These are phyloP conservation scores for Adansonia madagascariensis DNA, from an alignment of 441 rosid species.

Conservation along the genomic window DNA sequence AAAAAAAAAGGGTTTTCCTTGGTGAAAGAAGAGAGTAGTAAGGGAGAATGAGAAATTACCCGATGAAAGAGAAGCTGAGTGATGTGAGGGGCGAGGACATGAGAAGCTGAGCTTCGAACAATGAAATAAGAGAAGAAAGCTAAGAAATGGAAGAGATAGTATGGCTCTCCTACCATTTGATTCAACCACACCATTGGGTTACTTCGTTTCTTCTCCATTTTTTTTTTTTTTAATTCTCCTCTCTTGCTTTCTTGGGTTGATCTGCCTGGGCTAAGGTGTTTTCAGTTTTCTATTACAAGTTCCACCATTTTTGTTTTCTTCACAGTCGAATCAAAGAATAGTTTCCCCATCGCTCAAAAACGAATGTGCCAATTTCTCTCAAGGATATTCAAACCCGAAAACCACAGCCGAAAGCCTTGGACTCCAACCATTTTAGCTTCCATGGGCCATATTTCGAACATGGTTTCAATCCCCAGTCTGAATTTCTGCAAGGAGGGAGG, in stretches of 20 bases:
- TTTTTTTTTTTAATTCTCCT: background rate
- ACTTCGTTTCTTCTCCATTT: slow-evolving; percentile 39
- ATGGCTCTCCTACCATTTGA: slow-evolving; percentile 64
- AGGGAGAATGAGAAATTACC: background rate
- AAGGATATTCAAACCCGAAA: background rate
- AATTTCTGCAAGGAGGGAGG: background rate
- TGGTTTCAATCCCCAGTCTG: background rate
- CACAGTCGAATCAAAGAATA: background rate
- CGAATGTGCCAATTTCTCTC: background rate
- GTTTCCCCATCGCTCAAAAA: background rate
- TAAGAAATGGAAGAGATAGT: slow-evolving; percentile 66
- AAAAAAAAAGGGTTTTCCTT: background rate
- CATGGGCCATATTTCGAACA: background rate
- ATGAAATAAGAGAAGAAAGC: slow-evolving; percentile 76
- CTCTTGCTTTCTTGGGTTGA: background rate
- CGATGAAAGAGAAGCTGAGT: slow-evolving; percentile 46
- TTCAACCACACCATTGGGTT: slow-evolving; percentile 51
- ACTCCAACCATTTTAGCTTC: background rate
- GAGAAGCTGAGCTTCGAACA: slow-evolving; percentile 56
- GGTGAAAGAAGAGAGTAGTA: background rate
- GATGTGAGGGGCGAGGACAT: slow-evolving; percentile 49
- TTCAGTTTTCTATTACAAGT: background rate
- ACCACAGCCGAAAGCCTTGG: background rate
- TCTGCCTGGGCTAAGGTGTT: background rate
- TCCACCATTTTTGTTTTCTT: background rate